Conservation (phyloP, 441 rosid genomes). For the Eruca vesicaria region DNA sequence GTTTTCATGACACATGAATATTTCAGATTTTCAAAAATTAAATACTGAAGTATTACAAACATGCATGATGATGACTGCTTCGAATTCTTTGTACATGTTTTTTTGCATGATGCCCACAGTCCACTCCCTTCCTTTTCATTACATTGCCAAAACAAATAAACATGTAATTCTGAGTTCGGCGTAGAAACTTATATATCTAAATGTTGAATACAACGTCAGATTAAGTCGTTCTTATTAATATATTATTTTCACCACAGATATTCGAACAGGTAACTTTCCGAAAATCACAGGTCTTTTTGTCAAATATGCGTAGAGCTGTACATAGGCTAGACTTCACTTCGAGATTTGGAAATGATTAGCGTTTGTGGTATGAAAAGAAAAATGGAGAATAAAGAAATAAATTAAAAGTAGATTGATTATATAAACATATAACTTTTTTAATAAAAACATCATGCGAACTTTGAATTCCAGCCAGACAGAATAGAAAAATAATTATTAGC, state of each 20-base stretch:
- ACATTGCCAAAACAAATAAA: background rate
- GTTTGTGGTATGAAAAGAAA: background rate
- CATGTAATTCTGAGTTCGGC: background rate
- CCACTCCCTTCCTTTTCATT: background rate
- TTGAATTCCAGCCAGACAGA: slow-evolving; percentile 26
- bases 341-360: background rate
- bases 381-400: background rate
- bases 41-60: background rate
- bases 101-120: background rate
- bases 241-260: background rate
- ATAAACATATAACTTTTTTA: background rate
- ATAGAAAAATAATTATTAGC: background rate
- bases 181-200: background rate
- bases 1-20: too few relatives aligned
- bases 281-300: background rate
- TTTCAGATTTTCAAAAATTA: too few relatives aligned
- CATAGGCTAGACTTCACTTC: background rate
- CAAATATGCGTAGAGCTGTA: slow-evolving; percentile 3
- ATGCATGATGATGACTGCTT: background rate
- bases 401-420: background rate
- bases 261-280: background rate
- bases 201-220: background rate
- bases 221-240: background rate
- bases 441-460: slow-evolving; percentile 17
- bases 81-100: background rate